These are phyloP conservation scores for Mortierella antarctica DNA, from an alignment of 192 early-diverging fungal species.

Conservation along the genomic window DNA sequence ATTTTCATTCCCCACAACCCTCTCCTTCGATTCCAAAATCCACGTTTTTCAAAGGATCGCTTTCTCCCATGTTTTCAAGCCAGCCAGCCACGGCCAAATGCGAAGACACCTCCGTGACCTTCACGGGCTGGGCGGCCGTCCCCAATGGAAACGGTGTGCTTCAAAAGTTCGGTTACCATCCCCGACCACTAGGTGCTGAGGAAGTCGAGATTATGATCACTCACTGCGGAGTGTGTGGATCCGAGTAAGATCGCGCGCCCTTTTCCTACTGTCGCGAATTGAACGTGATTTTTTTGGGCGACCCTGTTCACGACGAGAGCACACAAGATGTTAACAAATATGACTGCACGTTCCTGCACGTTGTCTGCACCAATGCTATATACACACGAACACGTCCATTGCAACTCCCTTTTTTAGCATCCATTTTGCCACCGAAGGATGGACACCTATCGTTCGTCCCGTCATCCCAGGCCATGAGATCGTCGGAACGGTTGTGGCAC, in stretches of 20 bases:
- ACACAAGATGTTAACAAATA: no score
- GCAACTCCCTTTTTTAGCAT: conserved; percentile 40
- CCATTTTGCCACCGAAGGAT: conserved; percentile 70
- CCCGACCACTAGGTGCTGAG: conserved; percentile 49
- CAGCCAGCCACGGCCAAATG: conserved; percentile 7
- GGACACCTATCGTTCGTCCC: conserved; percentile 53
- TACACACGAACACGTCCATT: background rate
- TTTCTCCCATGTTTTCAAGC: conserved; percentile 8
- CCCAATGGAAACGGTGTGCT: conserved; percentile 6
- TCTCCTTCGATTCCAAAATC: background rate
- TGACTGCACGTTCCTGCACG: no score
- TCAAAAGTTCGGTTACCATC: conserved; percentile 38
- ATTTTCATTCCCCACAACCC: background rate
- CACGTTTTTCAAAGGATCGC: no score
- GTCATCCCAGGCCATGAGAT: conserved; percentile 62
- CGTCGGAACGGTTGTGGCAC: conserved; percentile 52
- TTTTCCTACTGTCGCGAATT: background rate
- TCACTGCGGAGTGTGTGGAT: conserved; percentile 81
- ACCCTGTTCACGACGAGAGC: background rate
- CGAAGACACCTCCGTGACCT: conserved; percentile 53
- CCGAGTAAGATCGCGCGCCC: conserved; percentile 55
- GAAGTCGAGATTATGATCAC: conserved; percentile 60
- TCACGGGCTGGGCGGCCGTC: conserved; percentile 25
- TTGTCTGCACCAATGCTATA: no score
- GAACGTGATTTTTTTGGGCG: no score